Percentiles rank a stretch among this genome's conserved stretches.
phyloP scores from a whole-genome alignment of 257 asterid species.

The Scutellaria baicalensis region DNA sequence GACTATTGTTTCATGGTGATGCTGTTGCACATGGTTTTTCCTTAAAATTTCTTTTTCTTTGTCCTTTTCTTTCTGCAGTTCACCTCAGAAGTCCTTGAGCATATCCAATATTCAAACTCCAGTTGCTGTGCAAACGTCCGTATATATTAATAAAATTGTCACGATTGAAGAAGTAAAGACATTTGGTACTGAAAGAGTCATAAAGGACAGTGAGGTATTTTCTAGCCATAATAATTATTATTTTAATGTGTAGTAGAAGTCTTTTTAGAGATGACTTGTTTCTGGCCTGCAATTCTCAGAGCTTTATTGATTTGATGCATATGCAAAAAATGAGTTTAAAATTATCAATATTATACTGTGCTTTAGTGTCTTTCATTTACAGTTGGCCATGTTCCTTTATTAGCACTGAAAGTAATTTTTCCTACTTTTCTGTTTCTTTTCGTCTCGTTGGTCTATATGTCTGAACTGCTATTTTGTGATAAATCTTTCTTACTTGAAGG shows the following conservation, averaged over 20 bases:
- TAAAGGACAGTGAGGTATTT: conserved; percentile 41
- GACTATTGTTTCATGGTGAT: not conserved
- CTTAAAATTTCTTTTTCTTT: not conserved
- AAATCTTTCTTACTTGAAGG: not conserved
- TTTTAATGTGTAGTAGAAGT: not conserved
- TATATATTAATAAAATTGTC: conserved; percentile 59
- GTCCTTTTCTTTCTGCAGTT: conserved; percentile 18
- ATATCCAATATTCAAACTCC: conserved; percentile 25
- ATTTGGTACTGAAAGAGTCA: conserved; percentile 36
- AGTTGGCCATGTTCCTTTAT: not conserved
- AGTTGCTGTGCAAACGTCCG: conserved; percentile 44
- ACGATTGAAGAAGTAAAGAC: conserved; percentile 57
- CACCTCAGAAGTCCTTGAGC: conserved; percentile 21
- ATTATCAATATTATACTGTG: not conserved
- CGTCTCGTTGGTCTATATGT: not conserved
- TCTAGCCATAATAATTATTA: not conserved
- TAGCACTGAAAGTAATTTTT: not conserved
- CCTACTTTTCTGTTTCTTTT: not conserved
- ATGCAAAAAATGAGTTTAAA: not conserved
- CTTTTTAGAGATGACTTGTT: conserved; percentile 10
- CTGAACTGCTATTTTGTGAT: not conserved
- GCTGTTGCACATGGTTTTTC: not conserved
- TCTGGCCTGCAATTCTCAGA: not conserved
- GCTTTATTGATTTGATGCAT: not conserved
- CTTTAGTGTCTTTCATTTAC: not conserved